phyloP scores from a whole-genome alignment of 108 stramenopile genomes.

The Parietichytrium sp. region DNA sequence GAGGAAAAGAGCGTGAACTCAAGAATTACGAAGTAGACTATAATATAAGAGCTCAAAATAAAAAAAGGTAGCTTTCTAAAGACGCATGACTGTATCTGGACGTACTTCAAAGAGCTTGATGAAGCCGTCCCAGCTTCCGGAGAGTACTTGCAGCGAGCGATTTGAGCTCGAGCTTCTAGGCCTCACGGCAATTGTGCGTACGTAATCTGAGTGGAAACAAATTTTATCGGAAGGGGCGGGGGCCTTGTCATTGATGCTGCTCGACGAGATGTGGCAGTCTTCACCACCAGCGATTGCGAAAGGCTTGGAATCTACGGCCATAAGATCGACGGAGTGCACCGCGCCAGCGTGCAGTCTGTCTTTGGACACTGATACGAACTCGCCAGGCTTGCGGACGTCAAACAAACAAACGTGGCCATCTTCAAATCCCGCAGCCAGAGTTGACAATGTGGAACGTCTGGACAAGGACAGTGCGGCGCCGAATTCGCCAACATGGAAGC shows the following conservation, averaged over 20 bases:
- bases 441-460: too few relatives aligned
- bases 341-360: not conserved
- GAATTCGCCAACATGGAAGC: too few relatives aligned
- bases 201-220: conserved; percentile 10
- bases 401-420: not conserved
- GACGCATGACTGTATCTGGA: not conserved
- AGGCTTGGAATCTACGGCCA: not conserved
- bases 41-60: not conserved
- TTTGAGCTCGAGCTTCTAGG: not conserved
- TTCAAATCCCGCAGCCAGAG: conserved; percentile 15
- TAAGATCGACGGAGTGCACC: conserved; percentile 10
- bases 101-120: not conserved
- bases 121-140: conserved; percentile 24
- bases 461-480: too few relatives aligned
- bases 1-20: too few relatives aligned
- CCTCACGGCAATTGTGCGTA: not conserved
- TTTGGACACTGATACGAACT: not conserved
- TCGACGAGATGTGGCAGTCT: not conserved
- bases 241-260: not conserved
- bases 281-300: not conserved
- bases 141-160: not conserved
- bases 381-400: conserved; percentile 5
- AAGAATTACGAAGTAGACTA: too few relatives aligned
- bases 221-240: too few relatives aligned
- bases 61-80: not conserved